Percentiles rank a stretch among this genome's conserved stretches.
Evolutionary conservation across 83 land plant genomes (phyloP).

Genomic region (Larix sibirica): DNA sequence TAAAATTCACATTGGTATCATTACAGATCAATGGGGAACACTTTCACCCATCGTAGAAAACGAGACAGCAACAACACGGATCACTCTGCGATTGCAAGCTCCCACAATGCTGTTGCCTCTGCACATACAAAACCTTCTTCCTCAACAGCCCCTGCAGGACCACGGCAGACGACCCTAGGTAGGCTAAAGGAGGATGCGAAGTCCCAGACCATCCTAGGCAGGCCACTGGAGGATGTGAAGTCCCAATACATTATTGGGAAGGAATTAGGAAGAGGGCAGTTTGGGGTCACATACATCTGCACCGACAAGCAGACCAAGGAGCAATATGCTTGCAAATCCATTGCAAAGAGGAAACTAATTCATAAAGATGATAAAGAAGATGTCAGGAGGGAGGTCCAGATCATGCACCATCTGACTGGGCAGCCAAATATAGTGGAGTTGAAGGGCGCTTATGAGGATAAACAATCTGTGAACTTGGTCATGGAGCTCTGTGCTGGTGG

Average conservation of each 20-base stretch:
- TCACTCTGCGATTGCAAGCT: too few relatives aligned
- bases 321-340: constrained; percentile 82
- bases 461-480: constrained; percentile 76
- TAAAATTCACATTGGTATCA: too few relatives aligned
- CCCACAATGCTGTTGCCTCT: too few relatives aligned
- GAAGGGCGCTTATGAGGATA: constrained; percentile 88
- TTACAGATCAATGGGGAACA: too few relatives aligned
- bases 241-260: constrained; percentile 54
- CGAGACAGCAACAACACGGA: too few relatives aligned
- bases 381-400: constrained; percentile 85
- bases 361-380: constrained; percentile 79
- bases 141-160: too few relatives aligned
- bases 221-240: constrained; percentile 68
- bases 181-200: too few relatives aligned
- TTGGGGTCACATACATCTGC: constrained; percentile 77
- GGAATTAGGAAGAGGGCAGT: constrained; percentile 80
- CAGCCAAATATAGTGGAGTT: constrained; percentile 87
- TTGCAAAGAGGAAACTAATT: constrained; percentile 81
- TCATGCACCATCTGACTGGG: constrained; percentile 86
- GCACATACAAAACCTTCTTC: too few relatives aligned
- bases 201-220: constrained; percentile 33
- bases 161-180: too few relatives aligned
- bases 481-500: constrained; percentile 98
- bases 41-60: too few relatives aligned
- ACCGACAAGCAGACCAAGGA: constrained; percentile 61